Percentiles rank a stretch among this genome's conserved stretches.
Evolutionary conservation across 2,329 filamentous ascomycete species (phyloP).

Genomic region (Clonostachys solani): DNA sequence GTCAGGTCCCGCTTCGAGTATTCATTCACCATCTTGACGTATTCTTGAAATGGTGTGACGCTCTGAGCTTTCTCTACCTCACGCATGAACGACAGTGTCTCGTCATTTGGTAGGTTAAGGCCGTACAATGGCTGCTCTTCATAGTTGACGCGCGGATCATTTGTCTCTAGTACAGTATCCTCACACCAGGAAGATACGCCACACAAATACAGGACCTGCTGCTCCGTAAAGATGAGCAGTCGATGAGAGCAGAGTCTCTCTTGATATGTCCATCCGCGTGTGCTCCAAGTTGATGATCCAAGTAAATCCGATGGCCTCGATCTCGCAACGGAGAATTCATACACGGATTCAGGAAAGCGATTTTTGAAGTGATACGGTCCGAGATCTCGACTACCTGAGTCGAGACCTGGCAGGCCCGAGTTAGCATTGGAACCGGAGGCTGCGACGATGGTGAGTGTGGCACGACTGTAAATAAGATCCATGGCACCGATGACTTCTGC

Average conservation of each 20-base stretch:
- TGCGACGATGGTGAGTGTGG: conserved; percentile 12
- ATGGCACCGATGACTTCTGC: conserved; percentile 4
- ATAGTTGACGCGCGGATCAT: background rate
- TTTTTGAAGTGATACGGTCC: background rate
- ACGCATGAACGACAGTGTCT: background rate
- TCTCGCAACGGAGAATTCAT: background rate
- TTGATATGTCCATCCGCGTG: background rate
- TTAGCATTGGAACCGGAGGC: conserved; percentile 4
- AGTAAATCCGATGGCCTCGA: background rate
- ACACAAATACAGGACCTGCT: background rate
- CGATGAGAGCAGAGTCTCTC: background rate
- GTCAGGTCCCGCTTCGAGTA: background rate
- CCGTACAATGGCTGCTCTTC: background rate
- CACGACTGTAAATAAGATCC: conserved; percentile 5
- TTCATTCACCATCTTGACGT: background rate
- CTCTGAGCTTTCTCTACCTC: background rate
- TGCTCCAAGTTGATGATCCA: background rate
- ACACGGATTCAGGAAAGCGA: background rate
- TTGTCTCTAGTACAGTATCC: background rate
- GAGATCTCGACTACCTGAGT: background rate
- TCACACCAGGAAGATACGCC: background rate
- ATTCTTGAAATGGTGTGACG: background rate
- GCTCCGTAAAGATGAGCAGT: background rate
- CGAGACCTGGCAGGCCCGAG: conserved; percentile 2
- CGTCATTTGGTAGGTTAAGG: background rate